Evolutionary conservation across 768 basidiomycete species (phyloP).

Genomic region (Leccinum uliginosum): DNA sequence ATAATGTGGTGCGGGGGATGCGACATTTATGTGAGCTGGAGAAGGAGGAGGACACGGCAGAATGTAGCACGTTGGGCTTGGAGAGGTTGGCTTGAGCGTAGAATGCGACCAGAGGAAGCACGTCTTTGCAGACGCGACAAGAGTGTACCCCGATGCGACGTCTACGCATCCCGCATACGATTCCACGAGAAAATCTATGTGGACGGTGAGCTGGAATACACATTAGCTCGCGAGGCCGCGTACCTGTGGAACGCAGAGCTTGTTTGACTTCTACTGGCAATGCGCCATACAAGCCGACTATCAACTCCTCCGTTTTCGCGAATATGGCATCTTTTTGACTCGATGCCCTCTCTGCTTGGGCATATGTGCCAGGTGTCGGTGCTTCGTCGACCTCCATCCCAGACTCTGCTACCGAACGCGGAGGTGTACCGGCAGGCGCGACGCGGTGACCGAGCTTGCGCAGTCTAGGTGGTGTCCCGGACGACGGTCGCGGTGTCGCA

Average conservation of each 20-base stretch:
- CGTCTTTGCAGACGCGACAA: conserved; percentile 65
- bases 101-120: conserved; percentile 86
- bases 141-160: conserved; percentile 65
- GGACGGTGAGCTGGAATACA: neutral
- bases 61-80: conserved; percentile 72
- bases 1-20: conserved; percentile 47
- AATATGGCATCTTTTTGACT: conserved; percentile 41
- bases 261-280: conserved; percentile 74
- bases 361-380: conserved; percentile 36
- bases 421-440: conserved; percentile 17
- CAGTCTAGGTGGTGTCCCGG: conserved; percentile 25
- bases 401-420: conserved; percentile 38
- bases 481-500: conserved; percentile 23
- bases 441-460: conserved; percentile 24
- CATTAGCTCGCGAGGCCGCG: neutral
- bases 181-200: conserved; percentile 66
- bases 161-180: conserved; percentile 70
- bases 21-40: conserved; percentile 38
- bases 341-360: conserved; percentile 34
- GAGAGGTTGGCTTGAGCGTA: conserved; percentile 56
- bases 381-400: conserved; percentile 69
- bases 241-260: conserved; percentile 63
- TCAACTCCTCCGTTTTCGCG: conserved; percentile 70
- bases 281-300: conserved; percentile 62
- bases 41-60: conserved; percentile 62